Base-by-base conservation (phyloP, 2,329 filamentous ascomycete species). In the Fusarium sp. region DNA sequence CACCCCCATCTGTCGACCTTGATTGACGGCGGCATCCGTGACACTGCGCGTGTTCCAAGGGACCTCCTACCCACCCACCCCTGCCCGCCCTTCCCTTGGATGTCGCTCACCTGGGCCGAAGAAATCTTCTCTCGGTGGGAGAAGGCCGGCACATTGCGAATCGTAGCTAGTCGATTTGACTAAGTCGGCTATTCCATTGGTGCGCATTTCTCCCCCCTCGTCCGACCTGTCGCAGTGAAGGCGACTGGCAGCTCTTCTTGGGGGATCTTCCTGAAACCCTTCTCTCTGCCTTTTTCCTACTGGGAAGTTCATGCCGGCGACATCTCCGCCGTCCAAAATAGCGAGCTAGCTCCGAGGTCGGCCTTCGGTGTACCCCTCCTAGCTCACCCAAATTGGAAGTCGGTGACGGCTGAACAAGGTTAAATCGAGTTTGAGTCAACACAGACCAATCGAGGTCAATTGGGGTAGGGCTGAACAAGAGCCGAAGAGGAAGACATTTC, bases 171-270 rank as follows among this genome's bases (percentile, higher is more conserved):
- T 39, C 66, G 52, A 31, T 73, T 52, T 72, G 67, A 75, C 73
- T 72, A 79, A 69, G 43, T 45, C 69, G 58, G 57, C 70, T 69
- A 66, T 73, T 75, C 70, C 64, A 79, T 79, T 79, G 77, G 77
- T 64, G 77, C 77, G 77, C 77, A 79, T 77, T 79, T 76, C 63
- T 45, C 45, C 64, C 66, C 68, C 65, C 64, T 68, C 52, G 37
- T 59, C 71, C 56, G 65, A 69, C 45, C 56, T 69, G 67, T 69
- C 68, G 67, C 43, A 39, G 68, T 75, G 54, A 62, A 63, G 70
- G 60, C 64, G 65, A 69, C 65, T 65, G 64, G 50, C 62, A 33
- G 52, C 52, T 45, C 37, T 43, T 63, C 60, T 69, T 43, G 70
- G 60, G 37, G 33, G 57, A 22, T 52, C 27, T 18, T 50, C 14